Base-by-base conservation (phyloP, 2,329 filamentous ascomycete genomes). In the Pseudophaeomoniella oleicola region DNA sequence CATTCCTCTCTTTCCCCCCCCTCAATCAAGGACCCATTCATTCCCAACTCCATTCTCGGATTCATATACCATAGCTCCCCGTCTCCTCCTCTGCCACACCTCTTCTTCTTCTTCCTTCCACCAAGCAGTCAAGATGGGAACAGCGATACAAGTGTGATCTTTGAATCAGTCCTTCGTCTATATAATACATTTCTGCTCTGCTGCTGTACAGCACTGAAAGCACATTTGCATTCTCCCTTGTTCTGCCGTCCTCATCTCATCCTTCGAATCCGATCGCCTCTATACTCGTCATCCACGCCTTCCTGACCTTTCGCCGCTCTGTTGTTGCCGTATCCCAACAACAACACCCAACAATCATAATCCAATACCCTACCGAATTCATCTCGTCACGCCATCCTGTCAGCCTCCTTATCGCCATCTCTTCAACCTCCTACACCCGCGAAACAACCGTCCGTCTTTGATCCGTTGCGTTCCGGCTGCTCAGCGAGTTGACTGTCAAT, bases 31-130 rank as follows among this genome's bases (percentile, higher is more conserved):
- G 6, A 9, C 22, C 22, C n/a, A 27, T 27, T n/a, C 22, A 27
- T 27, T 27, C 9, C 22, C 22, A 27, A 9, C 22, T n/a, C 22
- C 22, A 27, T 9, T 27, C 22, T 27, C n/a, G n/a, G n/a, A n/a
- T n/a, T 27, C 22, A 27, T 27, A 27, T 27, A 27, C 22, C 22
- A 6, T 9, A 27, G 22, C 35, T 42, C 41, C 43, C 33, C 42
- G 43, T 46, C 37, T 36, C 45, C 41, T 38, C 40, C 39, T 39
- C 42, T 42, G 40, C 43, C 38, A 38, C 42, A 44, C 45, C 40
- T 44, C 42, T 41, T 40, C 44, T 38, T 38, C 44, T 41, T 45
- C 42, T 42, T 45, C 45, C 42, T 43, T 46, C 44, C 42, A 44
- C 39, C 39, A 27, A 27, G 22, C 22, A 27, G 22, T 9, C 22